A percentile compares a stretch with the other conserved stretches of the same genome.
Evolutionary conservation across 2,329 filamentous ascomycete species (phyloP).

Genomic region (Xylaria sp.): DNA sequence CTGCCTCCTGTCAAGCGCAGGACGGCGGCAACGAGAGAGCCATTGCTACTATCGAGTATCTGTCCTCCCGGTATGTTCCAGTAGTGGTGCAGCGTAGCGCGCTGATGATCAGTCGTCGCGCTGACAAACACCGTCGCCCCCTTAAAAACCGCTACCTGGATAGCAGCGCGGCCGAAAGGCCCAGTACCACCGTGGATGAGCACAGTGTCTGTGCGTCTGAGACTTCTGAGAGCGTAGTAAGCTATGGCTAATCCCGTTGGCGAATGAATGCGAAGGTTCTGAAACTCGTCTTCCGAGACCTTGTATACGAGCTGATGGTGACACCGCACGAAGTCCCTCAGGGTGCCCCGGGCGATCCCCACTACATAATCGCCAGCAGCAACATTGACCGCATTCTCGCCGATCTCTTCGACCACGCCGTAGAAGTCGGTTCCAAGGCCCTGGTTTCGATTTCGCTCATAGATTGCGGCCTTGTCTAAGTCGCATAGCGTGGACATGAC

Average conservation of each 20-base stretch:
- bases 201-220: constrained; percentile 37
- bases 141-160: constrained; percentile 43
- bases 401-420: constrained; percentile 42
- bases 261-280: constrained; percentile 25
- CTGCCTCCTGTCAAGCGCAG: constrained; percentile 35
- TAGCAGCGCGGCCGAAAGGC: constrained; percentile 46
- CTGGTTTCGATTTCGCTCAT: constrained; percentile 38
- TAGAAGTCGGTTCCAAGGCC: constrained; percentile 46
- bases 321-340: constrained; percentile 40
- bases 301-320: constrained; percentile 42
- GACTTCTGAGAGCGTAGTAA: constrained; percentile 45
- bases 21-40: constrained; percentile 39
- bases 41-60: constrained; percentile 43
- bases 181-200: constrained; percentile 50
- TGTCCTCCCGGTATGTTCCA: constrained; percentile 40
- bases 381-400: constrained; percentile 38
- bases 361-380: constrained; percentile 45
- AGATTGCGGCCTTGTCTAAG: constrained; percentile 41
- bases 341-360: constrained; percentile 42
- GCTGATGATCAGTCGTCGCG: constrained; percentile 41
- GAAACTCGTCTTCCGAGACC: not conserved
- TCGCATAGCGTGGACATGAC: constrained; percentile 39
- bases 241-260: constrained; percentile 47
- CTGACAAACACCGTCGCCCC: constrained; percentile 49
- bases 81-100: constrained; percentile 36